Percentiles rank a stretch among this genome's conserved stretches.
Conservation (phyloP, 2,329 filamentous ascomycete genomes). For the Aureobasidium musti region DNA sequence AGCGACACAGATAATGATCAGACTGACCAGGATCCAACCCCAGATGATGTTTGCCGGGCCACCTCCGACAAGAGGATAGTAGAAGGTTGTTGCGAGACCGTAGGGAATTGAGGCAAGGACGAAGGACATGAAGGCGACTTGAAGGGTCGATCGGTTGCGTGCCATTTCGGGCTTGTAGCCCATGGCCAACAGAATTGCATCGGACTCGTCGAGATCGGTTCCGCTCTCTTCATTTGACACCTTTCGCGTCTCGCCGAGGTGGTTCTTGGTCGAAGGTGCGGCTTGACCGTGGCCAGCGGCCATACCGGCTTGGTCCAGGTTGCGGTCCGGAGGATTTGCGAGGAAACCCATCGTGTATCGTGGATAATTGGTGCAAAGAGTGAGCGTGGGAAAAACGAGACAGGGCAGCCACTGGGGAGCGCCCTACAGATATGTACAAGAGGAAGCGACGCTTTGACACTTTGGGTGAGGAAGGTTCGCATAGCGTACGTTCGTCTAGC, state of each 20-base stretch:
- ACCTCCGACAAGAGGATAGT: constrained; percentile 66
- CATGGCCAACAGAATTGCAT: constrained; percentile 63
- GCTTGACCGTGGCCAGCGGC: constrained; percentile 18
- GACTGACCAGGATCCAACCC: constrained; percentile 69
- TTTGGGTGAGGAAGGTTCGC: constrained; percentile 15
- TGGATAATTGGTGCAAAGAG: not conserved
- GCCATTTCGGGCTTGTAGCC: constrained; percentile 67
- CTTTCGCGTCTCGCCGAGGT: constrained; percentile 8
- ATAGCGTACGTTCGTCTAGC: constrained; percentile 22
- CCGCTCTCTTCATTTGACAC: constrained; percentile 17
- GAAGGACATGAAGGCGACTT: constrained; percentile 75
- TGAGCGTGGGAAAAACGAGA: not conserved
- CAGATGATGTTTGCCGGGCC: constrained; percentile 71
- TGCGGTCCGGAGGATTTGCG: constrained; percentile 22
- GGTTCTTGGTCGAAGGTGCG: constrained; percentile 4
- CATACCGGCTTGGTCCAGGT: constrained; percentile 26
- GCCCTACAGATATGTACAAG: constrained; percentile 13
- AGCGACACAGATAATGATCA: constrained; percentile 71
- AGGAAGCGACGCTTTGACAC: constrained; percentile 19
- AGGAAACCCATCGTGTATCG: constrained; percentile 13
- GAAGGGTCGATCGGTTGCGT: constrained; percentile 66
- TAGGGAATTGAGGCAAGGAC: constrained; percentile 75
- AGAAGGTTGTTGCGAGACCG: constrained; percentile 68
- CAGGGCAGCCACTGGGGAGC: not conserved
- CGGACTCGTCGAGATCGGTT: constrained; percentile 50